These are phyloP conservation scores for Alternaria dauci DNA, from an alignment of 2,329 filamentous ascomycete species.

Conservation along the genomic window DNA sequence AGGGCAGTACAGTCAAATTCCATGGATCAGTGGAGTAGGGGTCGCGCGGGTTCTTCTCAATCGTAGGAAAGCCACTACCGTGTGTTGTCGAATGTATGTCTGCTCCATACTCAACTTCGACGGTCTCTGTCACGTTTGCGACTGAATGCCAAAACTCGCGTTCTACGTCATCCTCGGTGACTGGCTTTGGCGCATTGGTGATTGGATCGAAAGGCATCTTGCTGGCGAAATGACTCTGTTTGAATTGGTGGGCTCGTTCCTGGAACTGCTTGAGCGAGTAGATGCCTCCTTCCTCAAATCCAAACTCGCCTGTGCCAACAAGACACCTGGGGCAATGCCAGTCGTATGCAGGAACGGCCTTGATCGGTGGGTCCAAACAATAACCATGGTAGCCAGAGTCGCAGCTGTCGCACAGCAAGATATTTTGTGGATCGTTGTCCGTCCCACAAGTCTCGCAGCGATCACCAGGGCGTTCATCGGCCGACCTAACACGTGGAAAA, in stretches of 20 bases:
- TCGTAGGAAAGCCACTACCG: conserved; percentile 93
- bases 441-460: conserved; percentile 89
- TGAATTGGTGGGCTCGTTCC: conserved; percentile 94
- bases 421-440: conserved; percentile 72
- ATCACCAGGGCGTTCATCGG: conserved; percentile 65
- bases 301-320: conserved; percentile 95
- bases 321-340: conserved; percentile 97
- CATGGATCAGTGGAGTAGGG: conserved; percentile 89
- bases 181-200: conserved; percentile 78
- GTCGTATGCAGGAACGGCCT: conserved; percentile 79
- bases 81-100: conserved; percentile 99
- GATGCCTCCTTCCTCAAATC: conserved; percentile 94
- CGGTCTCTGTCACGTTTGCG: conserved; percentile 90
- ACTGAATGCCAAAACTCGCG: conserved; percentile 96
- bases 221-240: conserved; percentile 89
- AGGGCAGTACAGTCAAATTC: conserved; percentile 93
- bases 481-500: conserved; percentile 63
- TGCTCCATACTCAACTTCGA: conserved; percentile 97
- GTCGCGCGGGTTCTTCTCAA: conserved; percentile 88
- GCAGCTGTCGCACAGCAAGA: conserved; percentile 89
- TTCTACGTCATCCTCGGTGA: conserved; percentile 95
- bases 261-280: conserved; percentile 97
- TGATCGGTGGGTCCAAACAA: conserved; percentile 87
- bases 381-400: conserved; percentile 86
- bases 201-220: conserved; percentile 89